Percentiles rank a stretch among this genome's conserved stretches.
Conservation (phyloP, 495 filamentous ascomycete genomes). For the Echria macrotheca region DNA sequence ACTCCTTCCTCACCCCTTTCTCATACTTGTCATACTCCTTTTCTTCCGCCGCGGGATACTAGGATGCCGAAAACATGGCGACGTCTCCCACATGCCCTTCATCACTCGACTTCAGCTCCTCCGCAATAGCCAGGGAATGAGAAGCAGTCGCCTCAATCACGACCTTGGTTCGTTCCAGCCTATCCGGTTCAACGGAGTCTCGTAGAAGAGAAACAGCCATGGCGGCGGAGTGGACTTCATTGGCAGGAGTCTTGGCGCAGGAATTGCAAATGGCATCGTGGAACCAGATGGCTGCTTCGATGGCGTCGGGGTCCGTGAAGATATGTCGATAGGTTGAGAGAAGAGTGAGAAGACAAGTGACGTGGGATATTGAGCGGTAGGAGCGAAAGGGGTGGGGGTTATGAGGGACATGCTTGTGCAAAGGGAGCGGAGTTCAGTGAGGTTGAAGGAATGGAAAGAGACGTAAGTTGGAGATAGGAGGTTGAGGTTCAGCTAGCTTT, state of each 20-base stretch:
- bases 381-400: not conserved
- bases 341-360: conserved; percentile 10
- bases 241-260: not conserved
- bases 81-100: not conserved
- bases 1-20: conserved; percentile 14
- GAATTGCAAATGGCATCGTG: conserved; percentile 20
- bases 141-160: conserved; percentile 18
- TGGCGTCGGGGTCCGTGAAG: conserved; percentile 13
- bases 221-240: conserved; percentile 11
- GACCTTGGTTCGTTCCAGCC: conserved; percentile 4
- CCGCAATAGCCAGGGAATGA: not conserved
- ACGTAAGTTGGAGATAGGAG: not conserved
- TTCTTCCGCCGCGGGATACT: conserved; percentile 14
- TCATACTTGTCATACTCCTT: conserved; percentile 14
- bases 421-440: not conserved
- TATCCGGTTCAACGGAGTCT: not conserved
- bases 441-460: not conserved
- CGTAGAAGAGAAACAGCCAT: conserved; percentile 9
- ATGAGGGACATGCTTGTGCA: not conserved
- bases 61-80: conserved; percentile 17
- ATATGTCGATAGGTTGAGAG: not conserved
- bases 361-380: conserved; percentile 17
- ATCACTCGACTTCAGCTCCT: not conserved
- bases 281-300: conserved; percentile 22
- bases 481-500: not conserved